Conservation (phyloP, 78 protist species). For the Polysphondylium violaceum region DNA sequence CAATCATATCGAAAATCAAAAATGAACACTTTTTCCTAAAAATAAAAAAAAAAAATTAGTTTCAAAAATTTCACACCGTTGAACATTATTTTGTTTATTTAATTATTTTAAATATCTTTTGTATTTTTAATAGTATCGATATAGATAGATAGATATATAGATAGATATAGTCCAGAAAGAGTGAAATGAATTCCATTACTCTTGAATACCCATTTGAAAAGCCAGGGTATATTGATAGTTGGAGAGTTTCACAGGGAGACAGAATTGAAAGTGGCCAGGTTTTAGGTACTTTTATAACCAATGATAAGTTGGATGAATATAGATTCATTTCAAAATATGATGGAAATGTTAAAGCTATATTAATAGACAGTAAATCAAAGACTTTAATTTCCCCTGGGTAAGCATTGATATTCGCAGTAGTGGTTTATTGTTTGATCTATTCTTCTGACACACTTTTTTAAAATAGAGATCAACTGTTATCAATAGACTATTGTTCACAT, state of each 20-base stretch:
- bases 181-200: neutral
- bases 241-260: slow-evolving; percentile 16
- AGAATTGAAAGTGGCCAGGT: slow-evolving; percentile 2
- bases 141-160: no score
- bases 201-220: slow-evolving; percentile 14
- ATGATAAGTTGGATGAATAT: neutral
- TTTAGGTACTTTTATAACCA: neutral
- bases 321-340: slow-evolving; percentile 2
- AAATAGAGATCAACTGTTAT: slow-evolving; percentile 1
- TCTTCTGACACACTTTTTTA: neutral
- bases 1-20: no score
- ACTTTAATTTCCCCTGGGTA: neutral
- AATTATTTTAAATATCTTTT: no score
- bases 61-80: no score
- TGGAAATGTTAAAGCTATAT: neutral
- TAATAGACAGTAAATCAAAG: neutral
- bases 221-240: neutral
- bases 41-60: no score
- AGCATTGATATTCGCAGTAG: neutral
- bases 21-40: no score
- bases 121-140: no score
- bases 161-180: no score
- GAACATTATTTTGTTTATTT: no score
- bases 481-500: slow-evolving; percentile 55
- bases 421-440: neutral